These are phyloP conservation scores for Diddensiella santjacobensis DNA, from an alignment of 805 yeast species.

Conservation along the genomic window DNA sequence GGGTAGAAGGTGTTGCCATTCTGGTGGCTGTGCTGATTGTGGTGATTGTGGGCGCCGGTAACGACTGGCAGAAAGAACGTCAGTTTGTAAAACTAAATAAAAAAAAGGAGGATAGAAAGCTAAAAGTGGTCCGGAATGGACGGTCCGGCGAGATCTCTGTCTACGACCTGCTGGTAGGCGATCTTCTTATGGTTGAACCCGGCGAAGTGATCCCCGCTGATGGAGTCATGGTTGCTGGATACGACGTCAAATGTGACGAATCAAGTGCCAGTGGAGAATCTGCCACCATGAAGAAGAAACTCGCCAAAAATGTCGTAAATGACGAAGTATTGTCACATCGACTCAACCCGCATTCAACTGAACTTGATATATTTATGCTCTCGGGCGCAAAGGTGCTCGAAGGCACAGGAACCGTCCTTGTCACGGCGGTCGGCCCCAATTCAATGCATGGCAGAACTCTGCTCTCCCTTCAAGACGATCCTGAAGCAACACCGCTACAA, in stretches of 20 bases:
- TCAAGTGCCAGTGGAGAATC: conserved; percentile 93
- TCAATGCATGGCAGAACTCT: conserved; percentile 91
- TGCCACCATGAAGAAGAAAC: conserved; percentile 66
- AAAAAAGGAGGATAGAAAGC: conserved; percentile 78
- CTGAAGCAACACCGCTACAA: conserved; percentile 87
- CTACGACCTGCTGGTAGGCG: conserved; percentile 81
- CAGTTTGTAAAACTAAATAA: conserved; percentile 87
- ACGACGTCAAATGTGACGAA: conserved; percentile 81
- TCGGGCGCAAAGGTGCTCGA: conserved; percentile 87
- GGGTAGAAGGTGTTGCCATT: conserved; percentile 99
- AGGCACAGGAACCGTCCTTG: conserved; percentile 82
- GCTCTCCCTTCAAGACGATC: conserved; percentile 69
- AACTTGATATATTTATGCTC: conserved; percentile 76
- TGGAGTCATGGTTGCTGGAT: conserved; percentile 65
- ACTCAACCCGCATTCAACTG: conserved; percentile 33
- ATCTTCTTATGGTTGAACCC: conserved; percentile 73
- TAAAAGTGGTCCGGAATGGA: conserved; percentile 73
- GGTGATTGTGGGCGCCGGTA: conserved; percentile 89
- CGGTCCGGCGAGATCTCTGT: conserved; percentile 64
- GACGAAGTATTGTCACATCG: conserved; percentile 31
- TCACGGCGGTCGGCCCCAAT: conserved; percentile 85
- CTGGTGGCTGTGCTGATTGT: conserved; percentile 87
- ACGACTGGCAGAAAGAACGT: conserved; percentile 93
- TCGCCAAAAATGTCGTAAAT: conserved; percentile 38
- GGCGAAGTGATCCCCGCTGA: conserved; percentile 96